Evolutionary conservation across 2,329 filamentous ascomycete species (phyloP).

Genomic region (Ascochyta lentis): DNA sequence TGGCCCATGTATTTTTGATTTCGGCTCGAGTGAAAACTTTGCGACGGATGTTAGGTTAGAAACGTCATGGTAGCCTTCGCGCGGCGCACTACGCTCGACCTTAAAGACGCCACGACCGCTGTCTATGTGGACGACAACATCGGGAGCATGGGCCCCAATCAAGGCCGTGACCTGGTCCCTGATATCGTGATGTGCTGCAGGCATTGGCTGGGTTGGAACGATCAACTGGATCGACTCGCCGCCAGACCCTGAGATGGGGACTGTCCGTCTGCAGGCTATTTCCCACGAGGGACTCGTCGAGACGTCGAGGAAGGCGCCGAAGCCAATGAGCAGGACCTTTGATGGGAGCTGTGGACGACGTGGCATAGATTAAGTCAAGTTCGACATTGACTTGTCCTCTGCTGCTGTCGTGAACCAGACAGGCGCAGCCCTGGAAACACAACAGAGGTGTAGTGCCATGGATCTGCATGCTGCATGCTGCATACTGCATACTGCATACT

Average conservation of each 20-base stretch:
- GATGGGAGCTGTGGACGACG: slow-evolving; percentile 16
- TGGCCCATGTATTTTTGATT: slow-evolving; percentile 31
- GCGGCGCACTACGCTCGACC: slow-evolving; percentile 73
- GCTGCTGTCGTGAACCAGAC: no score
- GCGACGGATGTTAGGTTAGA: slow-evolving; percentile 75
- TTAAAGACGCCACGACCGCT: slow-evolving; percentile 65
- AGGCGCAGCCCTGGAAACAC: background rate
- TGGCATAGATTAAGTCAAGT: background rate
- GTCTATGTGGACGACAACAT: slow-evolving; percentile 76
- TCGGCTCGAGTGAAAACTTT: slow-evolving; percentile 40
- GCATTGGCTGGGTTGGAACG: slow-evolving; percentile 70
- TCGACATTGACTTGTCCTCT: no score
- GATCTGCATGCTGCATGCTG: background rate
- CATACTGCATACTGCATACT: background rate
- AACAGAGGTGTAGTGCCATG: background rate
- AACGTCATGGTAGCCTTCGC: slow-evolving; percentile 71
- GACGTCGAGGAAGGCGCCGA: slow-evolving; percentile 70
- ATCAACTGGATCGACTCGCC: slow-evolving; percentile 61
- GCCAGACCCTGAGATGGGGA: slow-evolving; percentile 12
- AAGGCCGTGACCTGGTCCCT: slow-evolving; percentile 68
- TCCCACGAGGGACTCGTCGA: slow-evolving; percentile 82
- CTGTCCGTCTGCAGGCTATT: slow-evolving; percentile 70
- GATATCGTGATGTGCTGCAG: slow-evolving; percentile 73
- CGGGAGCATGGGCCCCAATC: slow-evolving; percentile 58
- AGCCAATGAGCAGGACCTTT: slow-evolving; percentile 57